Conservation (phyloP, 192 early-diverging fungal genomes). For the Piromyces finnis region DNA sequence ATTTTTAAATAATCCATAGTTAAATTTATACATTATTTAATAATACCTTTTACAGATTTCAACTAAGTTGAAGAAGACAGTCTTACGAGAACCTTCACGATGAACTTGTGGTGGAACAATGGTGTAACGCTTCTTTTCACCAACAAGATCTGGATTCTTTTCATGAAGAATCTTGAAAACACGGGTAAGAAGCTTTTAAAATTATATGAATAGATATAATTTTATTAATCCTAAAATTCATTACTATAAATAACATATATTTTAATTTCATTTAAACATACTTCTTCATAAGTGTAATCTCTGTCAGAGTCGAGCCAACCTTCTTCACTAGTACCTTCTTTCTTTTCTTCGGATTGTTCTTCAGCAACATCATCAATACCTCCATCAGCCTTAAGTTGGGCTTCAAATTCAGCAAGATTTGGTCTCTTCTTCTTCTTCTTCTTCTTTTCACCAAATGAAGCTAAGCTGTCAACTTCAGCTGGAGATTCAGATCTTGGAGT, state of each 20-base stretch:
- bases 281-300: conserved; percentile 86
- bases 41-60: conserved; percentile 73
- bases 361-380: conserved; percentile 6
- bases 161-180: conserved; percentile 78
- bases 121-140: conserved; percentile 85
- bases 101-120: conserved; percentile 81
- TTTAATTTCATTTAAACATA: conserved; percentile 6
- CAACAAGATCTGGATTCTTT: conserved; percentile 83
- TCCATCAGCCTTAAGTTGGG: conserved; percentile 13
- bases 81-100: conserved; percentile 90
- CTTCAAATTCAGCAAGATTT: conserved; percentile 75
- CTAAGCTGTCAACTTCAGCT: conserved; percentile 18
- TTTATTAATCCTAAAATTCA: no score
- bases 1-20: no score
- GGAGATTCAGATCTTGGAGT: conserved; percentile 3
- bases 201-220: no score
- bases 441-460: conserved; percentile 51
- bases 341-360: not conserved
- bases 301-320: conserved; percentile 74
- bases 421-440: conserved; percentile 55
- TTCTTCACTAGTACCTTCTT: conserved; percentile 1
- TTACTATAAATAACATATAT: no score
- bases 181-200: conserved; percentile 55
- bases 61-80: conserved; percentile 84
- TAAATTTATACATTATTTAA: no score